Base-by-base conservation (phyloP, 495 filamentous ascomycete genomes). In the Penicillium cataractarum region DNA sequence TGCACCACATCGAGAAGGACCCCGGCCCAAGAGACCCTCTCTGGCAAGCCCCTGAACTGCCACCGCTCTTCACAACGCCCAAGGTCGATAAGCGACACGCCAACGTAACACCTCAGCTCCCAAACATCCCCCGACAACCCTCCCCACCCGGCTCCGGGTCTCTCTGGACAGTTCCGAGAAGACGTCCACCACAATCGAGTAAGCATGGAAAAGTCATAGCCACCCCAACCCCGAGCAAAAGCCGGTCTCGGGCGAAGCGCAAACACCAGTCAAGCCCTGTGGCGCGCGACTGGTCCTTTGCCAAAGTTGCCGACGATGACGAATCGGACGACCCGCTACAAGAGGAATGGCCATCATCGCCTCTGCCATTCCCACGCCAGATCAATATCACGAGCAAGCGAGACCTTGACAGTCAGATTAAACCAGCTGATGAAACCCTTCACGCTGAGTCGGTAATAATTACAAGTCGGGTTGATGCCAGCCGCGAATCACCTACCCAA, bases 241-340 rank as follows among this genome's bases (percentile, higher is more conserved):
- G 56, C 54, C 68, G 66, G 22, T 65, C 63, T 48, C 63, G 59
- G 44, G 57, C 65, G 57, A 74, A 72, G 56, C 71, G 63, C 9
- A 78, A 71, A 46, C 55, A 65, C 40, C 67, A 71, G 55, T 77
- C 74, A 9, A 80, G 76, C 59, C 76, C 76, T 26, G 63, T 72
- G n/a, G 66, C 68, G 33, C 71, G 63, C 53, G 78, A 82, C 71
- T 82, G 78, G 79, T 79, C 74, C 33, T 82, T 82, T 63, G 74
- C 78, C 40, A 60, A 71, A 32, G 63, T 68, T 7, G 67, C 71
- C 31, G 76, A 78, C 49, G 72, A 70, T 49, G 74, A 72, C 56
- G 79, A 82, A 62, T 82, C 79, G 49, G 79, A 82, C 65, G 79
- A 82, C 62, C 79, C 79, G 39, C 70, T 82, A 48, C 79, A 80